These are phyloP conservation scores for Gigaspora rosea DNA, from an alignment of 192 early-diverging fungal genomes.

Conservation along the genomic window DNA sequence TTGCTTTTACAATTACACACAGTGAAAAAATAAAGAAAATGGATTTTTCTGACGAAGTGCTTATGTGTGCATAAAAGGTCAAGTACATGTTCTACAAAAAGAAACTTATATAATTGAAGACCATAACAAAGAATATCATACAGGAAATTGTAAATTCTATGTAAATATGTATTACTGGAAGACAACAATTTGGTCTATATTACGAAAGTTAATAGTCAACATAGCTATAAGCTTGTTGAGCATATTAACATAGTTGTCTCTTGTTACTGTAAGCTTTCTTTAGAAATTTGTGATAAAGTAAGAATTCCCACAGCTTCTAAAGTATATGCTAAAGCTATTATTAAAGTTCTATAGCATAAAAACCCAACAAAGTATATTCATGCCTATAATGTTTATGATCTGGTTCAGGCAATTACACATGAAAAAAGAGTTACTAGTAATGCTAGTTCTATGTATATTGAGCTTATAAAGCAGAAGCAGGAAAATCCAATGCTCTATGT, in stretches of 20 bases:
- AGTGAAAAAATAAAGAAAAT: neutral
- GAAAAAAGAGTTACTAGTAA: too few species aligned
- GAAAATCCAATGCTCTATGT: neutral
- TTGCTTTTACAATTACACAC: neutral
- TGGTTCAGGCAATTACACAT: too few species aligned
- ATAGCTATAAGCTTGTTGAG: neutral
- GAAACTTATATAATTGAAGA: neutral
- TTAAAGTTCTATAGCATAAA: slow-evolving; percentile 13
- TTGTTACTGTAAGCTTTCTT: neutral
- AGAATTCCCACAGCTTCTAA: slow-evolving; percentile 5
- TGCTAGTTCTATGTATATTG: slow-evolving; percentile 21
- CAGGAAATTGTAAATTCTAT: neutral
- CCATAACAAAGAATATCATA: slow-evolving; percentile 7
- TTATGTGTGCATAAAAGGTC: neutral
- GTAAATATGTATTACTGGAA: slow-evolving; percentile 3
- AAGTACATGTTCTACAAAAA: neutral
- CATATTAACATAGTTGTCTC: slow-evolving; percentile 2
- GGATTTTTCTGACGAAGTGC: neutral
- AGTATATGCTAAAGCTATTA: slow-evolving; percentile 1
- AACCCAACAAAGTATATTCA: too few species aligned
- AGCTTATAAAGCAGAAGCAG: neutral
- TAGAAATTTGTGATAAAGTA: too few species aligned
- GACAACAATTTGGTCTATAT: neutral
- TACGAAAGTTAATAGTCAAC: neutral
- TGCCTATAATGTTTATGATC: too few species aligned